Evolutionary conservation across 345 rosid genomes (phyloP).

Genomic region (Triadica sebifera): DNA sequence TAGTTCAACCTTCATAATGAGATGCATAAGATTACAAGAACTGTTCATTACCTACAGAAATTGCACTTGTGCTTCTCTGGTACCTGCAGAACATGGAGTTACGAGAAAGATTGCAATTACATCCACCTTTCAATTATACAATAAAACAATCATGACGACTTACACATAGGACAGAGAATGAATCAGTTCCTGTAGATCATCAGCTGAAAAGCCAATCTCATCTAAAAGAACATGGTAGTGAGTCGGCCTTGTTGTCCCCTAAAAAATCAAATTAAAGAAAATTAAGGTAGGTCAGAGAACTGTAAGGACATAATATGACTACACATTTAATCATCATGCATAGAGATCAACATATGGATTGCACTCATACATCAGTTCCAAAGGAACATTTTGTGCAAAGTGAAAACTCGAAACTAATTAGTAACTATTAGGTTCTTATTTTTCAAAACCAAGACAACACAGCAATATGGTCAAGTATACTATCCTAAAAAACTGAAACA

Average conservation of each 20-base stretch:
- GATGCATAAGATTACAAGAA: background rate
- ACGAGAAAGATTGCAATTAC: background rate
- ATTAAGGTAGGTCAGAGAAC: too few species aligned
- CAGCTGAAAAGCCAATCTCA: constrained; percentile 30
- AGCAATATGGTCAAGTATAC: too few species aligned
- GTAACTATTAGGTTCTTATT: background rate
- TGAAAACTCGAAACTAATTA: background rate
- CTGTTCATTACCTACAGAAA: constrained; percentile 21
- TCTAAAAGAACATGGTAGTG: constrained; percentile 32
- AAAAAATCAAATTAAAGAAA: too few species aligned
- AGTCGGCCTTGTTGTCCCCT: constrained; percentile 34
- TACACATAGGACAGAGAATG: constrained; percentile 35
- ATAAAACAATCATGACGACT: background rate
- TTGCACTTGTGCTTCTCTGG: constrained; percentile 29
- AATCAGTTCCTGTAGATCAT: constrained; percentile 27
- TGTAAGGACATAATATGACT: too few species aligned
- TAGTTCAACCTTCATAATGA: background rate
- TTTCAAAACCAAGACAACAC: too few species aligned
- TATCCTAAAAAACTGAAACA: too few species aligned
- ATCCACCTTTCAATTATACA: background rate
- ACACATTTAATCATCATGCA: too few species aligned
- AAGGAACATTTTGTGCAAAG: background rate
- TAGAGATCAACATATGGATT: too few species aligned
- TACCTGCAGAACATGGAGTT: constrained; percentile 15
- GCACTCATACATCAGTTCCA: background rate